Base-by-base conservation (phyloP, 768 basidiomycete genomes). In the Auricularia sp. region DNA sequence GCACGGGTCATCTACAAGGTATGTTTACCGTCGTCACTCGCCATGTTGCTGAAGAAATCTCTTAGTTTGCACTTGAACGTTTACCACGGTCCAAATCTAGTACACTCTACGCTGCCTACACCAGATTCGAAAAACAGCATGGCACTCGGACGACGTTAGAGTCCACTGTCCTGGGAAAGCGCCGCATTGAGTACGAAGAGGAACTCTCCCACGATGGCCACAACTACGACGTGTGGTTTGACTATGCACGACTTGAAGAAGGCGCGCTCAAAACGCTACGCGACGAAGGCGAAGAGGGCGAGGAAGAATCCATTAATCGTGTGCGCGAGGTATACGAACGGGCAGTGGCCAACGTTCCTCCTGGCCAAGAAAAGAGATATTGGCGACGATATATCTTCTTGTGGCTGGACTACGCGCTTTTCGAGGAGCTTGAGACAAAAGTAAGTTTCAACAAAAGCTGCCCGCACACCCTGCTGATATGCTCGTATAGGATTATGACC, bases 141-240 rank as follows among this genome's bases (percentile, higher is more conserved):
- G 97, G 97, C 12, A 87, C 90, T 8, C 86, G 92, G 5, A 82
- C 84, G 3, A 87, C 92, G 0, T 84, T 99, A 33, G 96, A 98
- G 74, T 83, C 86, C 47, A 99, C 97, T 6, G 96, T 99, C 0
- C 83, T 98, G 0, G 95, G 95, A 36, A 99, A 98, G 74, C 87
- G 97, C n/a, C 84, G 97, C 44, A 98, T 99, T 64, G 94, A 98
- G 70, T 98, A 99, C 71, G 97, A 99, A 72, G 97, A 99, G 67
- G 97, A 99, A 75, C 76, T 98, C 2, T 74, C 86, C 10, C 89
- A 96, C 64, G 93, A 98, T 67, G 87, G 92, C 0, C 85, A 88
- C 53, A 98, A 98, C 73, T 99, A 98, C 72, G 97, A 98, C 74
- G 88, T 90, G 0, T 99, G 97, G 97, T 98, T 99, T 72, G 97